Percentiles rank a stretch among this genome's conserved stretches.
Conservation (phyloP, 257 asterid genomes). For the Scutellaria barbata region DNA sequence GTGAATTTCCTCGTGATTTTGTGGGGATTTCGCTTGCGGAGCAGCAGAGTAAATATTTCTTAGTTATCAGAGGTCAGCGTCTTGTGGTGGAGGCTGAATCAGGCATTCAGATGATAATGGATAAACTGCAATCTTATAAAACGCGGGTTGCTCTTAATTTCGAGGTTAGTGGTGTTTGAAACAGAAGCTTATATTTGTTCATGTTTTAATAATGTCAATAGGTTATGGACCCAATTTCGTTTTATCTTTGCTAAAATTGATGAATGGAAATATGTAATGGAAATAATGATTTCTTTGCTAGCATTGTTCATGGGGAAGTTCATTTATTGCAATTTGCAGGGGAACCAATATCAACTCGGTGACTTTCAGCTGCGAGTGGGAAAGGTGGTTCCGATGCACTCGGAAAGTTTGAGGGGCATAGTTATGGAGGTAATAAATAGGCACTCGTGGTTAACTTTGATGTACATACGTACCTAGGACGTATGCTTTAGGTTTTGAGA, state of each 20-base stretch:
- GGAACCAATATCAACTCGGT: slow-evolving; percentile 81
- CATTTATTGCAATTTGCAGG: slow-evolving; percentile 43
- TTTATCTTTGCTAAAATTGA: slow-evolving; percentile 3
- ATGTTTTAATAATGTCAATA: not conserved
- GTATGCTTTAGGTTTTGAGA: slow-evolving; percentile 5
- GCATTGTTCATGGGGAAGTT: slow-evolving; percentile 20
- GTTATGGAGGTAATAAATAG: slow-evolving; percentile 78
- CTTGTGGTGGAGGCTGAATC: slow-evolving; percentile 82
- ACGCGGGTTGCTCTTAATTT: slow-evolving; percentile 84
- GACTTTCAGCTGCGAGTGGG: slow-evolving; percentile 97
- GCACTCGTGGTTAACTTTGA: not conserved
- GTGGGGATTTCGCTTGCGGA: slow-evolving; percentile 87
- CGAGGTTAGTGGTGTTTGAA: slow-evolving; percentile 61
- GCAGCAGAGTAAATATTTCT: slow-evolving; percentile 71
- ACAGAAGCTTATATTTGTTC: slow-evolving; percentile 10
- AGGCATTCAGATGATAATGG: slow-evolving; percentile 85
- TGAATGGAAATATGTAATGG: slow-evolving; percentile 2
- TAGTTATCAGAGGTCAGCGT: slow-evolving; percentile 79
- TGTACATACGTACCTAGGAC: not conserved
- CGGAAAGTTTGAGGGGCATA: slow-evolving; percentile 92
- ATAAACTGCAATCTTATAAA: slow-evolving; percentile 88
- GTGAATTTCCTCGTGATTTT: slow-evolving; percentile 79
- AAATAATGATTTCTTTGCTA: slow-evolving; percentile 12
- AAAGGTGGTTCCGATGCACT: slow-evolving; percentile 79
- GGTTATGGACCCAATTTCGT: not conserved